Evolutionary conservation across 31 red algal genomes (phyloP), one percentile per base, ranked within the genome.

Genomic region (Asparagopsis taxiformis): DNA sequence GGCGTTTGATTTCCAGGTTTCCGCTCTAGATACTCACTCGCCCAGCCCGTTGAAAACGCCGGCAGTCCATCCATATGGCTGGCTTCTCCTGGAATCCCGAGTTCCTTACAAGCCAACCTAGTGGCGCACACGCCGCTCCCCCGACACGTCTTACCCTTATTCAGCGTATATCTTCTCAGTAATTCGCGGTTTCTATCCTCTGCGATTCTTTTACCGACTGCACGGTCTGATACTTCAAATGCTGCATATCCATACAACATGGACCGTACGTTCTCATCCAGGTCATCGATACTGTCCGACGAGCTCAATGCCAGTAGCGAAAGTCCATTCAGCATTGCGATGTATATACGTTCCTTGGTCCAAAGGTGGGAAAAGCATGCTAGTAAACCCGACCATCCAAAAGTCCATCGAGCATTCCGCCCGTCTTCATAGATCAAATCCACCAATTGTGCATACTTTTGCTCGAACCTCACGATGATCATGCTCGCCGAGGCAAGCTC

Each of bases 201-300:
- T 6, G 62, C 63, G 3, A 80, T 80, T 0, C 75, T 43, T 22
- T 41, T 53, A 1, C 79, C 79, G 39, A 84, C 68, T 1, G 67
- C 79, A 5, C 79, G 53, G 10, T 61, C 59, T 7, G 68, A 74
- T 32, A 84, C 68, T 53, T 46, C 56, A 44, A 84, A 84, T 25
- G 79, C 54, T 19, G 79, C 68, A 62, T 84, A 84, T n/a, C 68
- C 68, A 46, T 73, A 72, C 31, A 84, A 21, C 68, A 74, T 73
- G 2, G 55, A 61, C 31, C 55, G 51, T 3, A 84, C 68, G 54
- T 74, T 73, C 31, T 13, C 15, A 36, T 72, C 68, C n/a, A 64
- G 16, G 21, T 60, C 11, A 22, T 48, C 80, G 8, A 85, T 53
- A 7, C 38, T 37, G 0, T 55, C 32, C 21, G 21, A 32, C 0